Conservation (phyloP, 495 filamentous ascomycete species). For the Lophiostoma macrostomum region DNA sequence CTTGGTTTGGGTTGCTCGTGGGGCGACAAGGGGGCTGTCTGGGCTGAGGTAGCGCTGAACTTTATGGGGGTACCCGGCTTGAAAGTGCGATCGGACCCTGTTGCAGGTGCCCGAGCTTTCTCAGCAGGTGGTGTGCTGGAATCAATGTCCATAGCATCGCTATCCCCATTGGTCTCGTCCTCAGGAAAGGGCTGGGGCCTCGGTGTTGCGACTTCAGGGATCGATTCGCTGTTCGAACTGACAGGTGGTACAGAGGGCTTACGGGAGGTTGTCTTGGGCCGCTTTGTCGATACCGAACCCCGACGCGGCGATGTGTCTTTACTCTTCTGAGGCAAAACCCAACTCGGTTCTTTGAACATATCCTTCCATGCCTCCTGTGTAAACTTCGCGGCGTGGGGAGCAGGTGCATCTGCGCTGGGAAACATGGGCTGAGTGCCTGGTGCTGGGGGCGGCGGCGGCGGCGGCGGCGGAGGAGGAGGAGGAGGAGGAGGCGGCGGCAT, state of each 20-base stretch:
- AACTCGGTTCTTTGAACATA: slow-evolving; percentile 60
- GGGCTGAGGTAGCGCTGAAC: too few relatives aligned
- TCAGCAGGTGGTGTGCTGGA: slow-evolving; percentile 13
- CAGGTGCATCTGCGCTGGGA: slow-evolving; percentile 27
- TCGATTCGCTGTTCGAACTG: slow-evolving; percentile 12
- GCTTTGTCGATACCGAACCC: slow-evolving; percentile 12
- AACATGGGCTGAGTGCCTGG: slow-evolving; percentile 21
- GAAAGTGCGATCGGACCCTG: background rate
- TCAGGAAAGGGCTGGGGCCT: slow-evolving; percentile 21
- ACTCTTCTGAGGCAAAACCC: slow-evolving; percentile 37
- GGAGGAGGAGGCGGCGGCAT: slow-evolving; percentile 32
- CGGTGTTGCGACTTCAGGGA: slow-evolving; percentile 9
- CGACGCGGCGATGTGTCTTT: slow-evolving; percentile 21
- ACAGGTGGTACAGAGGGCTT: slow-evolving; percentile 16
- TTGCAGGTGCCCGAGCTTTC: slow-evolving; percentile 1
- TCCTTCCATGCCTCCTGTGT: slow-evolving; percentile 63
- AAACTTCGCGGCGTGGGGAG: slow-evolving; percentile 52
- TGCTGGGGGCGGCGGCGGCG: too few relatives aligned
- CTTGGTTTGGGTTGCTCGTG: background rate
- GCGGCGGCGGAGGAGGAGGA: too few relatives aligned
- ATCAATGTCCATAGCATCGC: slow-evolving; percentile 45
- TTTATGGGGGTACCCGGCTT: too few relatives aligned
- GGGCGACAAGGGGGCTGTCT: too few relatives aligned
- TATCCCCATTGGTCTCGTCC: slow-evolving; percentile 25
- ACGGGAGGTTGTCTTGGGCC: slow-evolving; percentile 4